phyloP scores from a whole-genome alignment of 805 yeast species.

The Metschnikowia noctiluminum region DNA sequence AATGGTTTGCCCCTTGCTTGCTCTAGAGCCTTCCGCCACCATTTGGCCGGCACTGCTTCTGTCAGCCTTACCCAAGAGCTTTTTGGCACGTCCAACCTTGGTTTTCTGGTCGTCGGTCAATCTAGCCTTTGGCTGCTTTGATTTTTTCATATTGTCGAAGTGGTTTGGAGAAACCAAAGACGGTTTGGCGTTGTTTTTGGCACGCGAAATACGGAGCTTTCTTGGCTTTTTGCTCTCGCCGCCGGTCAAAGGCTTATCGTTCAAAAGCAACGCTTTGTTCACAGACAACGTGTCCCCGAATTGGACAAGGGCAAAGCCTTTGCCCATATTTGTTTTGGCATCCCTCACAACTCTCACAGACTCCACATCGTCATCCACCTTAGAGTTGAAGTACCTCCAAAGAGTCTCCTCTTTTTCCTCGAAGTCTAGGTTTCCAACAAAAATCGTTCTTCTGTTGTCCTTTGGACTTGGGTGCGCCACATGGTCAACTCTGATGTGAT shows the following conservation, averaged over 20 bases:
- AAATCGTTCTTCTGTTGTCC: constrained; percentile 78
- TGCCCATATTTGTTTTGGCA: constrained; percentile 89
- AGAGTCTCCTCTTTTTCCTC: constrained; percentile 87
- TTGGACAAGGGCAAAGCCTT: constrained; percentile 96
- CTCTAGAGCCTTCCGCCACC: constrained; percentile 74
- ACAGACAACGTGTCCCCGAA: constrained; percentile 72
- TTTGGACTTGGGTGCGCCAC: constrained; percentile 88
- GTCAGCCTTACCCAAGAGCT: constrained; percentile 76
- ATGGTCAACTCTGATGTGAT: constrained; percentile 87
- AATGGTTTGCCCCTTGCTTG: constrained; percentile 61
- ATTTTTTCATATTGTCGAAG: constrained; percentile 31
- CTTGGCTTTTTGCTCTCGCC: constrained; percentile 40
- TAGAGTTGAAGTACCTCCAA: constrained; percentile 70
- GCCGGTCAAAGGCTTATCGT: constrained; percentile 55
- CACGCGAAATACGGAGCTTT: constrained; percentile 71
- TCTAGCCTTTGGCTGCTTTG: constrained; percentile 23
- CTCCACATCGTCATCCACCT: constrained; percentile 56
- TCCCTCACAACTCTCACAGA: constrained; percentile 90
- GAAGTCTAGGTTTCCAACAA: constrained; percentile 91
- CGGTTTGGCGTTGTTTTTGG: constrained; percentile 40
- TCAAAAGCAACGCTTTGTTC: constrained; percentile 72
- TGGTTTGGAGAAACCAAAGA: constrained; percentile 44
- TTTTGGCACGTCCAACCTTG: constrained; percentile 73
- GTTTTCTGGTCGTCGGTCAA: constrained; percentile 70
- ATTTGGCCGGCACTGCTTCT: constrained; percentile 61